Evolutionary conservation across 108 stramenopile genomes (phyloP).

Genomic region (Fragilaria crotonensis): DNA sequence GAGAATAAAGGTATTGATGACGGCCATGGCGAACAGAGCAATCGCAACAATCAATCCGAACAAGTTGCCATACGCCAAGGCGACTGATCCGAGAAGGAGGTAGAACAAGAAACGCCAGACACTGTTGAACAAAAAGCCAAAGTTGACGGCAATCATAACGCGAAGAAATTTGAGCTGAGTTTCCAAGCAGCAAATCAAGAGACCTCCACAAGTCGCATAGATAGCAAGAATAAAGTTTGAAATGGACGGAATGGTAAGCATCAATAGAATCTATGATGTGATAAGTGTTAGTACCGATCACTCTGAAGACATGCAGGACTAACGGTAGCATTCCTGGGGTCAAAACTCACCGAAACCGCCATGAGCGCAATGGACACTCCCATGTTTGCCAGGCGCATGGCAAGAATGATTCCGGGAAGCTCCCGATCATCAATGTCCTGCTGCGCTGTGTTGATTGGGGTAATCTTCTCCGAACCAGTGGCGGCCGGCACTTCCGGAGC

Average conservation of each 20-base stretch:
- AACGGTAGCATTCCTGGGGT: too few species aligned
- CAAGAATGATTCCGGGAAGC: conserved; percentile 60
- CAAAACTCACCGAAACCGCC: conserved; percentile 49
- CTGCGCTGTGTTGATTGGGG: neutral
- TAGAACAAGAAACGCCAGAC: conserved; percentile 71
- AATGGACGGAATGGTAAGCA: conserved; percentile 40
- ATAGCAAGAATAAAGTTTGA: conserved; percentile 62
- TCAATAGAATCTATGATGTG: conserved; percentile 26
- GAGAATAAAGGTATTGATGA: conserved; percentile 75
- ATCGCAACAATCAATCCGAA: conserved; percentile 45
- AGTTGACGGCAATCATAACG: conserved; percentile 77
- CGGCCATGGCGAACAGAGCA: conserved; percentile 36
- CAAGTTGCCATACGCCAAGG: conserved; percentile 51
- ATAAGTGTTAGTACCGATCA: too few species aligned
- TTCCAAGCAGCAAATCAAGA: conserved; percentile 81
- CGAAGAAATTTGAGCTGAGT: conserved; percentile 84
- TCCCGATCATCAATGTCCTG: conserved; percentile 41
- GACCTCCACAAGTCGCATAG: conserved; percentile 68
- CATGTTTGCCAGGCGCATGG: conserved; percentile 70
- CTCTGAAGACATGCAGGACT: too few species aligned
- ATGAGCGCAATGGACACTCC: conserved; percentile 55
- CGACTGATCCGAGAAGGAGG: conserved; percentile 54
- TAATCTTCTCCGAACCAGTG: neutral
- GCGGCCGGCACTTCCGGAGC: neutral
- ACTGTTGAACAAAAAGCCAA: conserved; percentile 78